Conservation (phyloP, 2,329 filamentous ascomycete genomes). For the Fusarium tricinctum region DNA sequence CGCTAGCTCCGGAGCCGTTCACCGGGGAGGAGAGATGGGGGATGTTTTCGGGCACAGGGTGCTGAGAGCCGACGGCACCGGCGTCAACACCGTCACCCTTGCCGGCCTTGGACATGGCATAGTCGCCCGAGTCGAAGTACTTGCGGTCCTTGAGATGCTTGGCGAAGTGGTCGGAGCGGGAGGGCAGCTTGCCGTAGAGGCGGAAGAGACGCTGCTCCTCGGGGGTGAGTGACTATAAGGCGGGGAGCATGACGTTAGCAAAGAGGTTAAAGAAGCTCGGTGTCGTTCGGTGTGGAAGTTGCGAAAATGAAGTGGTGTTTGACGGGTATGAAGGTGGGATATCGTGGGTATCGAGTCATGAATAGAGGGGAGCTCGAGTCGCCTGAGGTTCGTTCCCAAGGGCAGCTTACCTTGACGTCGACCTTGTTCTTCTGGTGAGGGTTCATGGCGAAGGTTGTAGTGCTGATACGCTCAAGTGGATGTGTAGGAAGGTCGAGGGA, state of each 20-base stretch:
- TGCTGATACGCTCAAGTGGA: slow-evolving; percentile 1
- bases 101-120: slow-evolving; percentile 95
- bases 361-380: slow-evolving; percentile 27
- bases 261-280: slow-evolving; percentile 3
- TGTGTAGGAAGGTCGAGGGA: slow-evolving; percentile 5
- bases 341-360: slow-evolving; percentile 32
- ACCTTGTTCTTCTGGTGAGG: slow-evolving; percentile 99
- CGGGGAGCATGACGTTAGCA: slow-evolving; percentile 39
- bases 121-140: slow-evolving; percentile 97
- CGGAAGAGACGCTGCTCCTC: slow-evolving; percentile 98
- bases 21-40: slow-evolving; percentile 84
- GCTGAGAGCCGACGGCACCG: slow-evolving; percentile 92
- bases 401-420: slow-evolving; percentile 85
- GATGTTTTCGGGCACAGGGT: slow-evolving; percentile 95
- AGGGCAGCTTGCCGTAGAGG: slow-evolving; percentile 97
- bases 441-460: slow-evolving; percentile 74
- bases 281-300: slow-evolving; percentile 5
- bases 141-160: slow-evolving; percentile 99
- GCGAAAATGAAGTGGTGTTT: neutral
- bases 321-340: slow-evolving; percentile 1
- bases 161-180: slow-evolving; percentile 94
- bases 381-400: slow-evolving; percentile 37
- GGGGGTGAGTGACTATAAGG: slow-evolving; percentile 82
- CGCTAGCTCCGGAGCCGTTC: slow-evolving; percentile 52
- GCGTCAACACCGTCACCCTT: slow-evolving; percentile 95